phyloP scores from a whole-genome alignment of 768 basidiomycete genomes.

The Russula sp. region DNA sequence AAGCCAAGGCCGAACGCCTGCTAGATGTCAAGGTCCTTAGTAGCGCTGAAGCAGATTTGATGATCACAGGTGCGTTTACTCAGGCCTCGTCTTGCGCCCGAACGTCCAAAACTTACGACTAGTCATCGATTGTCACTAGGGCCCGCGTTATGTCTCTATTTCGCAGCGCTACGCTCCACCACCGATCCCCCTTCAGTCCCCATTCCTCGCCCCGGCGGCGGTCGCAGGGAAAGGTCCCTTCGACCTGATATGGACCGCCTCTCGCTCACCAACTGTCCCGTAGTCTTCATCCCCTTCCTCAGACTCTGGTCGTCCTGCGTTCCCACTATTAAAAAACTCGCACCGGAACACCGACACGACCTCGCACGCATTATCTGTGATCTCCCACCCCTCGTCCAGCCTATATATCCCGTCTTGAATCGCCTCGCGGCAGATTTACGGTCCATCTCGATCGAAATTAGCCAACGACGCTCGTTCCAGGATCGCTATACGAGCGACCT shows the following conservation, averaged over 20 bases:
- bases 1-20: conserved; percentile 70
- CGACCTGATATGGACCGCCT: conserved; percentile 45
- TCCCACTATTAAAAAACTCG: conserved; percentile 57
- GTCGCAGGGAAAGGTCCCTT: conserved; percentile 32
- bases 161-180: conserved; percentile 73
- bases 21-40: conserved; percentile 71
- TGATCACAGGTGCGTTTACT: conserved; percentile 68
- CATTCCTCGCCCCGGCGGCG: conserved; percentile 49
- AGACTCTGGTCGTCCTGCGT: conserved; percentile 70
- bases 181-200: conserved; percentile 80
- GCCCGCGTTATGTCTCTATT: conserved; percentile 80
- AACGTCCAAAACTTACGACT: background rate
- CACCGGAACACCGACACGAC: conserved; percentile 70
- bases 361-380: conserved; percentile 70
- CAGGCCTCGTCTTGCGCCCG: background rate
- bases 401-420: conserved; percentile 44
- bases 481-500: conserved; percentile 71
- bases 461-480: conserved; percentile 80
- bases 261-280: conserved; percentile 39
- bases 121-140: conserved; percentile 32
- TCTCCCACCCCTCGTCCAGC: conserved; percentile 42
- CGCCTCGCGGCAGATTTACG: conserved; percentile 79
- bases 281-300: conserved; percentile 62
- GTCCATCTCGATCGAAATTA: conserved; percentile 83
- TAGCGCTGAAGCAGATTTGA: conserved; percentile 77